A percentile compares a stretch with the other conserved stretches of the same genome.
phyloP scores from a whole-genome alignment of 106 monocot genomes.

The Phalaenopsis equestris region DNA sequence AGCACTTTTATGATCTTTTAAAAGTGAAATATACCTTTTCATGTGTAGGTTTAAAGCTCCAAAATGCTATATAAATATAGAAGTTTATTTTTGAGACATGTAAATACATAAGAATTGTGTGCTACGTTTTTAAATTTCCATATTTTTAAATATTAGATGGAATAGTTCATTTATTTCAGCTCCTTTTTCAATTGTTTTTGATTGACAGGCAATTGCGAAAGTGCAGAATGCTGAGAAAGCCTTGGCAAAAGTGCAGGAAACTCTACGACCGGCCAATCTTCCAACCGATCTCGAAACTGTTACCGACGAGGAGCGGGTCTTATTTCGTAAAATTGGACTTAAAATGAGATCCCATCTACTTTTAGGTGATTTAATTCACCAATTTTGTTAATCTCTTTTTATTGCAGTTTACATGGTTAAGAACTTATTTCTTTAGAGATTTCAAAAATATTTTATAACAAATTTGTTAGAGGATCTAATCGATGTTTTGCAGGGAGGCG shows the following conservation, averaged over 20 bases:
- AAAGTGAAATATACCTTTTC: no score
- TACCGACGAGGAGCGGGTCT: conserved; percentile 83
- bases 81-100: no score
- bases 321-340: conserved; percentile 76
- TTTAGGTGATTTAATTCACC: conserved; percentile 33
- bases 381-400: not conserved
- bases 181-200: not conserved
- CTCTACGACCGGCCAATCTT: conserved; percentile 63
- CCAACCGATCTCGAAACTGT: conserved; percentile 91
- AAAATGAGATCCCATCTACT: conserved; percentile 69
- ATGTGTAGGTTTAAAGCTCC: no score
- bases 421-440: not conserved
- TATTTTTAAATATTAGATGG: not conserved
- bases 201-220: conserved; percentile 57
- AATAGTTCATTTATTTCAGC: not conserved
- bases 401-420: not conserved
- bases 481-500: conserved; percentile 46
- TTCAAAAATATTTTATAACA: not conserved
- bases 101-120: no score
- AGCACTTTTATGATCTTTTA: no score
- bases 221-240: conserved; percentile 82
- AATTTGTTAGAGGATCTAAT: not conserved
- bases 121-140: no score
- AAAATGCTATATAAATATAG: no score
- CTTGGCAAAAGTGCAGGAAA: conserved; percentile 76